Base-by-base conservation (phyloP, 192 early-diverging fungal species). In the Backusella sp. region DNA sequence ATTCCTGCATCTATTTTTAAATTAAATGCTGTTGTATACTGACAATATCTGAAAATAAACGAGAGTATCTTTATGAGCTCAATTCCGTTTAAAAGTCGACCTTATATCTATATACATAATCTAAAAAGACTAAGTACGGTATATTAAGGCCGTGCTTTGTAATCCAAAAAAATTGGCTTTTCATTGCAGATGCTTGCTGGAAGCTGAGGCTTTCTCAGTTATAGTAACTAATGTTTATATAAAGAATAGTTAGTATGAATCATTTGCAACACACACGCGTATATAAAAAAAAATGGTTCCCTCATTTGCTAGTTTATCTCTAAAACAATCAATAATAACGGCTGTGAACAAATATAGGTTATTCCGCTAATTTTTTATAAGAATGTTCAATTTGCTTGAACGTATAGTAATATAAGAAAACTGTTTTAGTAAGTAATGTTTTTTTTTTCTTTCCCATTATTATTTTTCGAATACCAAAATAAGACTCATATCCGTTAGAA, bases 1-100 rank as follows among this genome's bases (percentile, higher is more conserved):
- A 62, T 62, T 62, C 56, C 56, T 62, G 23, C 14, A 9, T 28
- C 56, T 62, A 62, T 62, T 62, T 62, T 62, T 62, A 62, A 62
- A 62, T 23, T 23, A 56, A 26, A 62, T 28, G 9, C 56, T 62
- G 46, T 62, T 62, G 56, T 28, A 8, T 26, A 62, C 14, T 62
- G 12, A 4, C 12, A 62, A 28, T 62, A 62, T 28, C 11, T 26
- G 56, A 62, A 62, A 62, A 28, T 62, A 26, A 23, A 14, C 26
- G 9, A 62, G 8, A 28, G 0, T 12, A 28, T 0, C 56, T 62
- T 62, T 59, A 11, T 59, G 8, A 26, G n/a, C 21, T 59, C 21
- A 23, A 12, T 59, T 59, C 21, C 2, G 17, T 59, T 59, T 59
- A 23, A 59, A 59, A 59, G 15, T 49, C 17, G 1, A 59, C 23